Base-by-base conservation (phyloP, 1,139 yeast genomes). In the Debaryomyces nepalensis region DNA sequence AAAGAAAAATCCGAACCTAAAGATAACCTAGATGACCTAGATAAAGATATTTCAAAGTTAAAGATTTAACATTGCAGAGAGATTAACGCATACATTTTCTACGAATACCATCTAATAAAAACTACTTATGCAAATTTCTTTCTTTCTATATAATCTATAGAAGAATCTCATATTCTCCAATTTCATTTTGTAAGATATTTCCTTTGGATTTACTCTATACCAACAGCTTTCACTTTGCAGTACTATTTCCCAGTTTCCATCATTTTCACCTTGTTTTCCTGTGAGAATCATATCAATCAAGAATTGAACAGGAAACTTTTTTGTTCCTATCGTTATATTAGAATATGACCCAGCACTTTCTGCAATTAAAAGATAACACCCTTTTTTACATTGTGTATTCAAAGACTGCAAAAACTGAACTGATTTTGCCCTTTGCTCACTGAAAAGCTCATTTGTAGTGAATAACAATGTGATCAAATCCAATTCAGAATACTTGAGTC, bases 321-420 rank as follows among this genome's bases (percentile, higher is more conserved):
- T 87, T 21, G 79, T 64, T 1, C 96, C 96, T 26, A 89, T 75
- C 1, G 81, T 77, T 33, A 89, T 85, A 55, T 87, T 84, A 1
- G 96, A 87, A 61, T 84, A 89, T 3, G 95, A 86, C 0, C 97
- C 97, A 0, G 97, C 97, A 64, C 95, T 84, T 56, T 89, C 97
- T 1, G 88, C 81, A 29, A 89, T 80, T 37, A 89, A 68, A 27
- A 89, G 64, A 26, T 77, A 63, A 12, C 88, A 64, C 0, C 90
- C 95, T 1, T 61, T 46, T 31, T 58, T 58, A 59, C 87, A 87
- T 43, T 56, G 52, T 18, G 52, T 48, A 48, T 70, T 83, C 50
- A 75, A 66, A 26, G 58, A 59, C 44, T 82, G 84, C 42, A 89
- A 68, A 42, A 87, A 75, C 39, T 72, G 67, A 35, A 87, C 76